Evolutionary conservation across 2,329 filamentous ascomycete species (phyloP).

Genomic region (Emydomyces testavorans): DNA sequence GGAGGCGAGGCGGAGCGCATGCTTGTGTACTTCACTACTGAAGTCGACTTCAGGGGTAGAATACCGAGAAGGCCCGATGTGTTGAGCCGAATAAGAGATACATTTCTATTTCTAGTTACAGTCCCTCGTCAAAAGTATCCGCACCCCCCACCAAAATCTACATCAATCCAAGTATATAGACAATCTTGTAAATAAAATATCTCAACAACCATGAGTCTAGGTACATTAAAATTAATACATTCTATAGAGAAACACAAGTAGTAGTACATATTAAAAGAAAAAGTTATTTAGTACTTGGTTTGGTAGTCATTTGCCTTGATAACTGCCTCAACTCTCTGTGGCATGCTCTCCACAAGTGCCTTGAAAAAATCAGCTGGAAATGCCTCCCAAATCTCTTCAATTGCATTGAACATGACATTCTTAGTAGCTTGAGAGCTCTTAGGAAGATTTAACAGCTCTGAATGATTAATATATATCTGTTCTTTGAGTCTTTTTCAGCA

Average conservation of each 20-base stretch:
- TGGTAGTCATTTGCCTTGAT: not conserved
- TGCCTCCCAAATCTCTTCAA: not conserved
- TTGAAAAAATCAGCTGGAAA: not conserved
- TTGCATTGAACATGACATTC: not conserved
- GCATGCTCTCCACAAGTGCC: not conserved
- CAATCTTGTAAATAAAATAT: not conserved
- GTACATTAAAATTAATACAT: constrained; percentile 5
- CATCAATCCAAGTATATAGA: not conserved
- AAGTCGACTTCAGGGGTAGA: too few species aligned
- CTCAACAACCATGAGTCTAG: constrained; percentile 1
- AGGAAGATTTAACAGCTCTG: not conserved
- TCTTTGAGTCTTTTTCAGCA: constrained; percentile 18
- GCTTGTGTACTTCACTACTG: too few species aligned
- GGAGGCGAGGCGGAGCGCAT: too few species aligned
- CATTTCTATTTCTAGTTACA: too few species aligned
- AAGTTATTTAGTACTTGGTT: constrained; percentile 7
- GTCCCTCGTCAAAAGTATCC: not conserved
- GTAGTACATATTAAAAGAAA: not conserved
- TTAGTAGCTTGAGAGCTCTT: not conserved
- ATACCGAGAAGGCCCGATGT: too few species aligned
- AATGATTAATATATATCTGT: not conserved
- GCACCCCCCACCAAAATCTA: constrained; percentile 5
- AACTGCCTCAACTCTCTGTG: not conserved
- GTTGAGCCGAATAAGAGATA: too few species aligned
- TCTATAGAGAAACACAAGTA: constrained; percentile 1